Evolutionary conservation across 1,284 basidiomycete genomes (phyloP).

Genomic region (Singerocomus inundabilis): DNA sequence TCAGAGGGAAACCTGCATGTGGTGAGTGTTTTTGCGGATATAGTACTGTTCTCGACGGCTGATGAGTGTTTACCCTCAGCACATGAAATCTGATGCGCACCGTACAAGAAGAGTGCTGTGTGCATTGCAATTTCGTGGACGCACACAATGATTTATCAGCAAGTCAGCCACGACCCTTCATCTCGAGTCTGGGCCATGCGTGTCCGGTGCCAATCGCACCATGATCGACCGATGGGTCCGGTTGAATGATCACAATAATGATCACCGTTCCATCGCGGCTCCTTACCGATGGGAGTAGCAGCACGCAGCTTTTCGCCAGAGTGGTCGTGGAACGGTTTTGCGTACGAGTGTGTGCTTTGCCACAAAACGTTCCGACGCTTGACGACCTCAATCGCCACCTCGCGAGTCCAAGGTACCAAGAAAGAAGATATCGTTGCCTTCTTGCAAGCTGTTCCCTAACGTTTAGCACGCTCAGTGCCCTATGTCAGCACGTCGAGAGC

Average conservation of each 20-base stretch:
- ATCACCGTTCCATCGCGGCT: slow-evolving; percentile 39
- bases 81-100: slow-evolving; percentile 42
- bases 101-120: slow-evolving; percentile 38
- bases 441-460: slow-evolving; percentile 34
- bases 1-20: slow-evolving; percentile 37
- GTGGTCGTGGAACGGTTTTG: slow-evolving; percentile 45
- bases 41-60: neutral
- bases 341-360: slow-evolving; percentile 57
- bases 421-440: slow-evolving; percentile 46
- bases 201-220: slow-evolving; percentile 38
- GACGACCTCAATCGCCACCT: slow-evolving; percentile 50
- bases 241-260: slow-evolving; percentile 31
- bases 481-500: slow-evolving; percentile 58
- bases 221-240: slow-evolving; percentile 37
- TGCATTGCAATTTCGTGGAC: slow-evolving; percentile 37
- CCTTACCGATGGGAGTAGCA: slow-evolving; percentile 27
- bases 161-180: slow-evolving; percentile 46
- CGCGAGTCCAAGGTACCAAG: slow-evolving; percentile 45
- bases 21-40: neutral
- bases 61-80: slow-evolving; percentile 23
- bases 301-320: slow-evolving; percentile 36
- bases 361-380: slow-evolving; percentile 40
- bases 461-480: slow-evolving; percentile 48
- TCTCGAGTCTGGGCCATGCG: slow-evolving; percentile 45
- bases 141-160: slow-evolving; percentile 40